Base-by-base conservation (phyloP, 2,329 filamentous ascomycete genomes). In the Sporothrix variecibatus region DNA sequence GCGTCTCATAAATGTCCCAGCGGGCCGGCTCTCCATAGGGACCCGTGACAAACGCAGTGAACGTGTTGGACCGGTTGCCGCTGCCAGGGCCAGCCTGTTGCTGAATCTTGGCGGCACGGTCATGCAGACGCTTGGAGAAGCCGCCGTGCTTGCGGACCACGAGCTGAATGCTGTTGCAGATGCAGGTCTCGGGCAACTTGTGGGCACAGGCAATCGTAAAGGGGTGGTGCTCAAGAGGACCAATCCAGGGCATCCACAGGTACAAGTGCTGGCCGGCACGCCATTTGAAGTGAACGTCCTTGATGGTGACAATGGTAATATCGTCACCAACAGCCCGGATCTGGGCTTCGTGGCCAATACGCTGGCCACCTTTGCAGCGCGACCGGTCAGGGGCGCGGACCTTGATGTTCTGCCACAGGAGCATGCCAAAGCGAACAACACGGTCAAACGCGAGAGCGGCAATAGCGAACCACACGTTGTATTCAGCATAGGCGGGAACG, bases 391-490 rank as follows among this genome's bases (percentile, higher is more conserved):
- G 80, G 31, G 80, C 80, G 31, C 80, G 81, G 43, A 87, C 70
- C 49, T 84, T 84, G 73, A 87, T 77, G 76, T 91, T 91, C 76
- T 86, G 86, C 85, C 85, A 87, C 0, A 87, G 73, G 0, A 90
- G 80, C 73, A 87, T 76, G 1, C 81, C 77, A 77, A 85, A 80
- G 70, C 89, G 85, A 72, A 86, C 86, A n/a, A 85, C 81, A 3
- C 91, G 86, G 77, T 93, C 91, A 75, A 91, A 88, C 70, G 85
- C 88, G 56, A 92, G 84, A 1, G 91, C 85, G 1, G 86, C 88
- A 23, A 93, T 83, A 15, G 90, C 86, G 76, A 92, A 88, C 90
- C 90, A 93, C 51, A 93, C 82, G 72, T 91, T 89, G 78, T 89
- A 89, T 38, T 83, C 84, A 7, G 90, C 87, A 67, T 87, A 86